These are phyloP conservation scores for Leishmania lainsoni DNA, from an alignment of 208 protist species.

Conservation along the genomic window DNA sequence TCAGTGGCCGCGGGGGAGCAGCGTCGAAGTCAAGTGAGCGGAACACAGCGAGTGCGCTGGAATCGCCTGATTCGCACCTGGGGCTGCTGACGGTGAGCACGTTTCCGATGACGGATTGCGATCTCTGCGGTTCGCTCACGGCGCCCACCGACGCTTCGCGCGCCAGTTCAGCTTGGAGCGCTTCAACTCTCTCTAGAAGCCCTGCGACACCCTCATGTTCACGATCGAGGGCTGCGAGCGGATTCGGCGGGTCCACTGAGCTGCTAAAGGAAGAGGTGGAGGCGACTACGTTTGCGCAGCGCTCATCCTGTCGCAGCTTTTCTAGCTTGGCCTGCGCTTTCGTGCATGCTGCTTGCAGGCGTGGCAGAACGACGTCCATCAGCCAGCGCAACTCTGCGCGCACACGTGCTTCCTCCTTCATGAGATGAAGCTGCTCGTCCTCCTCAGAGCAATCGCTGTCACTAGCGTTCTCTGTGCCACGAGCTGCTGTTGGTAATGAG, in stretches of 20 bases:
- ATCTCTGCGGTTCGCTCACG: background rate
- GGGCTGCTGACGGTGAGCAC: background rate
- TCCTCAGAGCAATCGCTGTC: background rate
- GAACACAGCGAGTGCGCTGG: background rate
- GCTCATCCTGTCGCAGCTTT: background rate
- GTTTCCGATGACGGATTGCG: background rate
- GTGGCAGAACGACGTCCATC: slow-evolving; percentile 2
- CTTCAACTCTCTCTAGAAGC: background rate
- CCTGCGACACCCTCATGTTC: background rate
- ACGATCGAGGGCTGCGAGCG: background rate
- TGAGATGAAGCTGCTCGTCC: slow-evolving; percentile 7
- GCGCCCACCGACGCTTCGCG: background rate
- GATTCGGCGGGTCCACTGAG: background rate
- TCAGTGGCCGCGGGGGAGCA: background rate
- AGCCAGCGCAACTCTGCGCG: slow-evolving; percentile 25
- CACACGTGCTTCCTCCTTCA: slow-evolving; percentile 16
- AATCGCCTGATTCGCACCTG: background rate
- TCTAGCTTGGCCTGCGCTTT: background rate
- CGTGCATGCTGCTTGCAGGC: background rate
- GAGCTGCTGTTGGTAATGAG: background rate
- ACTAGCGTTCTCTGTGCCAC: background rate
- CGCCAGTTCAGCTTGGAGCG: slow-evolving; percentile 3
- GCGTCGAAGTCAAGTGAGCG: background rate
- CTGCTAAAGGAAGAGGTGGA: background rate
- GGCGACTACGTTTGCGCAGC: background rate